Evolutionary conservation across 2,329 filamentous ascomycete genomes (phyloP).

Genomic region (Fusarium sp.): DNA sequence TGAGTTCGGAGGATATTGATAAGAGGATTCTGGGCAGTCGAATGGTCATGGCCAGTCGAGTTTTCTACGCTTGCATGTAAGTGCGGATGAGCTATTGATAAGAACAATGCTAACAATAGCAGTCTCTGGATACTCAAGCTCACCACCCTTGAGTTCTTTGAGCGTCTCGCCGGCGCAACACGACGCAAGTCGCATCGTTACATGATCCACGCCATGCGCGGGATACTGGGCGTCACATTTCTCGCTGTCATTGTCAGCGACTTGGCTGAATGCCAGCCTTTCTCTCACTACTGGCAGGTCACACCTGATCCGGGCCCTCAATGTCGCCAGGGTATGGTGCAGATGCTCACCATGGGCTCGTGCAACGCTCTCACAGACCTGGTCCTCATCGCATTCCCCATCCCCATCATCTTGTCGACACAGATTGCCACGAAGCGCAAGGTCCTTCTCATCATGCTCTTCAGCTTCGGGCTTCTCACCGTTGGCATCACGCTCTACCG

Average conservation of each 20-base stretch:
- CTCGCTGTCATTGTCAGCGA: slow-evolving; percentile 82
- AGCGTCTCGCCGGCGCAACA: slow-evolving; percentile 81
- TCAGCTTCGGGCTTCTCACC: slow-evolving; percentile 80
- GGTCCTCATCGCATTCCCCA: slow-evolving; percentile 84
- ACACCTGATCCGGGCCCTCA: slow-evolving; percentile 82
- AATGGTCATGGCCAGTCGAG: slow-evolving; percentile 81
- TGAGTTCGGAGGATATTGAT: slow-evolving; percentile 56
- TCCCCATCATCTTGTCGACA: slow-evolving; percentile 86
- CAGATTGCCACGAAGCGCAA: slow-evolving; percentile 81
- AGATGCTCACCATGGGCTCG: slow-evolving; percentile 85
- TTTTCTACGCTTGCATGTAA: slow-evolving; percentile 88
- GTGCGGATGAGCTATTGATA: slow-evolving; percentile 49
- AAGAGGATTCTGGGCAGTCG: slow-evolving; percentile 77
- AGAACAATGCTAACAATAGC: slow-evolving; percentile 28
- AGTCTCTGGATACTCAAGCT: slow-evolving; percentile 92
- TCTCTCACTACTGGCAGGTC: slow-evolving; percentile 80
- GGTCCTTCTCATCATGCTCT: slow-evolving; percentile 79
- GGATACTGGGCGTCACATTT: slow-evolving; percentile 79
- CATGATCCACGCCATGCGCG: slow-evolving; percentile 76
- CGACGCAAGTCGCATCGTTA: slow-evolving; percentile 81
- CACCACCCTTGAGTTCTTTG: slow-evolving; percentile 89
- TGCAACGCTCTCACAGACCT: slow-evolving; percentile 88
- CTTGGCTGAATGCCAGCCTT: slow-evolving; percentile 82
- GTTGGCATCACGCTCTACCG: slow-evolving; percentile 83
- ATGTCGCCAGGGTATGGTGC: slow-evolving; percentile 85